Conservation (phyloP, 306 rosid genomes). For the Macrotyloma uniflorum region DNA sequence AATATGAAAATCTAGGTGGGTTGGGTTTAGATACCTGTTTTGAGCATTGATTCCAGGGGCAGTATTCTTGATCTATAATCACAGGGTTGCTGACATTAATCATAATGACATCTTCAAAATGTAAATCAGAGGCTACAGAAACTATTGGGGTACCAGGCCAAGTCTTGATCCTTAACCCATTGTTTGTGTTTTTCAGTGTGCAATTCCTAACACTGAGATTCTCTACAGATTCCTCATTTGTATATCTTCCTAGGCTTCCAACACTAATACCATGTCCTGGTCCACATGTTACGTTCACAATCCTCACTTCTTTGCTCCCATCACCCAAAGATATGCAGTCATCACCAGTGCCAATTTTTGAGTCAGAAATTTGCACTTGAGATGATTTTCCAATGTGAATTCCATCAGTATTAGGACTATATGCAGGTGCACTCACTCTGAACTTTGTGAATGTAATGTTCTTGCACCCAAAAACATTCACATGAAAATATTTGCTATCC, state of each 20-base stretch:
- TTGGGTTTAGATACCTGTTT: not conserved
- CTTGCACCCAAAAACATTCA: slow-evolving; percentile 5
- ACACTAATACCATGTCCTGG: slow-evolving; percentile 29
- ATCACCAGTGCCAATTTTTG: not conserved
- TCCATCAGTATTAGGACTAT: slow-evolving; percentile 15
- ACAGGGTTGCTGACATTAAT: slow-evolving; percentile 13
- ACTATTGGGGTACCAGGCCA: not conserved
- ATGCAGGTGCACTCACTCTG: not conserved
- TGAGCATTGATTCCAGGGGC: slow-evolving; percentile 25
- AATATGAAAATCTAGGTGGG: not conserved
- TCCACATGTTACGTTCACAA: not conserved
- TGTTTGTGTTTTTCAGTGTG: not conserved
- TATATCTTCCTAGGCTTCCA: slow-evolving; percentile 6
- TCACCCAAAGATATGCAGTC: slow-evolving; percentile 13
- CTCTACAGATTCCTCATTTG: not conserved
- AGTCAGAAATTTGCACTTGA: not conserved
- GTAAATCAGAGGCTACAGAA: not conserved
- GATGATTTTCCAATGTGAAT: slow-evolving; percentile 25
- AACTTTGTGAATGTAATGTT: slow-evolving; percentile 11
- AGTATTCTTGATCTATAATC: slow-evolving; percentile 5
- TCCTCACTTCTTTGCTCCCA: not conserved
- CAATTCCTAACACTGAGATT: not conserved
- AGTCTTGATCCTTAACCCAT: slow-evolving; percentile 15
- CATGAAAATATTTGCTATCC: slow-evolving; percentile 29
- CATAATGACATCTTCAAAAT: slow-evolving; percentile 14